Base-by-base conservation (phyloP, 306 rosid species). In the Quercus bicolor region DNA sequence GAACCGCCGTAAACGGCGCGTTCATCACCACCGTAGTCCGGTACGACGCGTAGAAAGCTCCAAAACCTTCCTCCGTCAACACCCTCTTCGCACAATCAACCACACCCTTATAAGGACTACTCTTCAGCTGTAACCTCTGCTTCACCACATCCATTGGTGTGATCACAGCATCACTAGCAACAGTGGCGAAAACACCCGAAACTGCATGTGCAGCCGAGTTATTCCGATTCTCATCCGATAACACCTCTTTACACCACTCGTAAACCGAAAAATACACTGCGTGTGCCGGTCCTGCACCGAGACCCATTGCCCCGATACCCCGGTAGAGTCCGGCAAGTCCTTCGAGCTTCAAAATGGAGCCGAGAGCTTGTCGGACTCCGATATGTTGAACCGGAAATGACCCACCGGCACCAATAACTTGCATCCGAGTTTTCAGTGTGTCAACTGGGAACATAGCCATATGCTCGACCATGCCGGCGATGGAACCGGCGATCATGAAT, bases 121-220 rank as follows among this genome's bases (percentile, higher is more conserved):
- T 88, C 51, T 87, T 72, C 85, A 93, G 59, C 79, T 93, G 98
- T 85, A 93, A 76, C 71, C 98, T 81, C 91, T 93, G 98, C 86
- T 93, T 93, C 81, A 93, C 98, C 94, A 93, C 82, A 71, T 93
- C 98, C 98, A 91, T 89, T 0, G 98, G 98, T n/a, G 98, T 93
- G n/a, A 93, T 89, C 59, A 93, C 94, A 0, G 97, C 88, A 43
- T 93, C 98, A 20, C 98, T 91, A 2, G 90, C 79, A 4, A 93
- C 86, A 5, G 98, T 91, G 1, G 98, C 98, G 15, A 87, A 87
- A 0, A 93, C 90, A 2, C 98, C 98, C 0, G 98, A 87, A 12
- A 75, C 75, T 7, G 97, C 98, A 57, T 91, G 97, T 13, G 89
- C 97, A 3, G 43, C 78, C 3, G 91, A 76, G 26, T 87, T 87